Evolutionary conservation across 495 filamentous ascomycete species (phyloP).

Genomic region (Penicillium alfredii): DNA sequence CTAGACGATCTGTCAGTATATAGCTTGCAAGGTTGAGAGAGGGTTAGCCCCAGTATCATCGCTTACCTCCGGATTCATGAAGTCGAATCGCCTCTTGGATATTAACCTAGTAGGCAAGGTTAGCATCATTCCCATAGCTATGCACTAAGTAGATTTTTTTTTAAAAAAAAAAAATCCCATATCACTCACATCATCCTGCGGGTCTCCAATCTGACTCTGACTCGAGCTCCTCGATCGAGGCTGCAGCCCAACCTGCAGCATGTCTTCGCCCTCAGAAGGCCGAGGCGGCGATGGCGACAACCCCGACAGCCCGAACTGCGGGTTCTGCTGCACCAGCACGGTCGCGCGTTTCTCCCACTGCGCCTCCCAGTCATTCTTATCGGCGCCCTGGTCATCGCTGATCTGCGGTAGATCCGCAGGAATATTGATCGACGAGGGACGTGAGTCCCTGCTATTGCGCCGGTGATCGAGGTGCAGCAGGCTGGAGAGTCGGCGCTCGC

Average conservation of each 20-base stretch:
- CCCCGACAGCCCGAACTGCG: constrained; percentile 26
- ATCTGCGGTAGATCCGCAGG: constrained; percentile 76
- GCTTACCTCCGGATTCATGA: constrained; percentile 76
- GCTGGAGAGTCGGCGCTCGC: constrained; percentile 56
- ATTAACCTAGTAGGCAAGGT: constrained; percentile 49
- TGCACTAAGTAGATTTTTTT: not conserved
- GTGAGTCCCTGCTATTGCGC: constrained; percentile 48
- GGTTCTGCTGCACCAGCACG: constrained; percentile 66
- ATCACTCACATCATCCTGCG: constrained; percentile 40
- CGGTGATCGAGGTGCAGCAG: constrained; percentile 58
- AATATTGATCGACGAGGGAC: constrained; percentile 60
- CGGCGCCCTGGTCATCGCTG: constrained; percentile 36
- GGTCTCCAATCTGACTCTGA: constrained; percentile 31
- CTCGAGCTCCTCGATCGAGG: constrained; percentile 30
- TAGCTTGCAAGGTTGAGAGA: not conserved
- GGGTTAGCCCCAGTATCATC: no score
- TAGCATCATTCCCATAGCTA: constrained; percentile 1
- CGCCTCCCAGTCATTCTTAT: constrained; percentile 48
- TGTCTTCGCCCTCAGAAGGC: constrained; percentile 8
- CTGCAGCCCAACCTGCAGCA: constrained; percentile 9
- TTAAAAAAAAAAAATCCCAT: not conserved
- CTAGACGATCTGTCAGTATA: constrained; percentile 14
- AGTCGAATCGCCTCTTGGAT: constrained; percentile 95
- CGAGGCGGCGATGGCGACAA: constrained; percentile 10
- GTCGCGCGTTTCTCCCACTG: constrained; percentile 89